Evolutionary conservation across 805 yeast genomes (phyloP).

Genomic region (Zygosaccharomyces rouxii): DNA sequence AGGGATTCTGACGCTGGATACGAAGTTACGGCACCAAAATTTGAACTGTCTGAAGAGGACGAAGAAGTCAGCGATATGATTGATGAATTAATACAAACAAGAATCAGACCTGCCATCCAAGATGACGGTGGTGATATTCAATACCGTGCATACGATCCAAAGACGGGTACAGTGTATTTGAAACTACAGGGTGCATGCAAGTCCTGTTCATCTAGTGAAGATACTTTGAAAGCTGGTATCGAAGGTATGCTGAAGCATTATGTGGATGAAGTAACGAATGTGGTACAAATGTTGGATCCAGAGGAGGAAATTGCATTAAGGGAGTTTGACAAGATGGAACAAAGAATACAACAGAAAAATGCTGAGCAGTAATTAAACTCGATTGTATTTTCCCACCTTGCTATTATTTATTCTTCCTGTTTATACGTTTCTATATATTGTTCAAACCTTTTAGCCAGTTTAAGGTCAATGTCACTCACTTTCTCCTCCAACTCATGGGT

Average conservation of each 20-base stretch:
- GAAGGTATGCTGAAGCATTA: constrained; percentile 97
- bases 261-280: constrained; percentile 90
- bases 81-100: constrained; percentile 85
- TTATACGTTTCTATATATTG: constrained; percentile 29
- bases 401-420: constrained; percentile 5
- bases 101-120: constrained; percentile 95
- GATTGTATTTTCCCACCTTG: background rate
- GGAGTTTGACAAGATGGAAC: constrained; percentile 82
- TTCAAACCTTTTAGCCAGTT: constrained; percentile 49
- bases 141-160: constrained; percentile 79
- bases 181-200: constrained; percentile 95
- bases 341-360: constrained; percentile 38
- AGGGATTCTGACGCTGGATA: constrained; percentile 38
- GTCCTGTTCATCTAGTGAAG: constrained; percentile 84
- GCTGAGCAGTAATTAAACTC: background rate
- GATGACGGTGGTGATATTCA: constrained; percentile 98
- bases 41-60: constrained; percentile 52
- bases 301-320: constrained; percentile 68
- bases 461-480: constrained; percentile 52
- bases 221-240: constrained; percentile 90
- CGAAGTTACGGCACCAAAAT: constrained; percentile 29
- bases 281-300: constrained; percentile 81
- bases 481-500: constrained; percentile 56
- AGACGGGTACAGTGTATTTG: constrained; percentile 80
- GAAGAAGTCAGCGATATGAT: constrained; percentile 83